Evolutionary conservation across 805 yeast species (phyloP), one percentile per base, ranked within the genome.

Genomic region (Pichia californica): DNA sequence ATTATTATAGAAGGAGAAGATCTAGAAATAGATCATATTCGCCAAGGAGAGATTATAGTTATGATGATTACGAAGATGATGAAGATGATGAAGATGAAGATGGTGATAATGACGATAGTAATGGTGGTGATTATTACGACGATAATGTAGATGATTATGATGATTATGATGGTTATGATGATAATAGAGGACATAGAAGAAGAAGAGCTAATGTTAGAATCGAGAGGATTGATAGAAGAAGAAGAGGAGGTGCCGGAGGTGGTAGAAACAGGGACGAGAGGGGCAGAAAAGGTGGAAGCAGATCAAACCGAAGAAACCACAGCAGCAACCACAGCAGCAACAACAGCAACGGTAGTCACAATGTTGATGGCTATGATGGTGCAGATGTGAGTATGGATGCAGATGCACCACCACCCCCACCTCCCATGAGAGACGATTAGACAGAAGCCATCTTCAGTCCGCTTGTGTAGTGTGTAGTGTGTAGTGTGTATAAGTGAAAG

Each of bases 391-490:
- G 18, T 21, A 11, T 21, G 14, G 15, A 30, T 15, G 15, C 18
- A 7, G 28, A 27, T 32, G 31, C 26, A 29, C 41, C 46, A 19
- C 46, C 43, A 19, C 43, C 46, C 32, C 39, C 43, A 5, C 38
- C 42, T 4, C 46, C 40, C 9, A 20, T 26, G n/a, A n/a, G n/a
- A n/a, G n/a, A n/a, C n/a, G n/a, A n/a, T n/a, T n/a, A n/a, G n/a
- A n/a, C n/a, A n/a, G n/a, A n/a, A n/a, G n/a, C n/a, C n/a, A n/a
- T n/a, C n/a, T n/a, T n/a, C n/a, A n/a, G n/a, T n/a, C n/a, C n/a
- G n/a, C n/a, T n/a, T n/a, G n/a, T n/a, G n/a, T n/a, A n/a, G n/a
- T n/a, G n/a, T n/a, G n/a, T n/a, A n/a, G n/a, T n/a, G n/a, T n/a
- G n/a, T n/a, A n/a, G n/a, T n/a, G n/a, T n/a, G n/a, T n/a, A n/a